Evolutionary conservation across 306 rosid species (phyloP).

Genomic region (Prunus mume): DNA sequence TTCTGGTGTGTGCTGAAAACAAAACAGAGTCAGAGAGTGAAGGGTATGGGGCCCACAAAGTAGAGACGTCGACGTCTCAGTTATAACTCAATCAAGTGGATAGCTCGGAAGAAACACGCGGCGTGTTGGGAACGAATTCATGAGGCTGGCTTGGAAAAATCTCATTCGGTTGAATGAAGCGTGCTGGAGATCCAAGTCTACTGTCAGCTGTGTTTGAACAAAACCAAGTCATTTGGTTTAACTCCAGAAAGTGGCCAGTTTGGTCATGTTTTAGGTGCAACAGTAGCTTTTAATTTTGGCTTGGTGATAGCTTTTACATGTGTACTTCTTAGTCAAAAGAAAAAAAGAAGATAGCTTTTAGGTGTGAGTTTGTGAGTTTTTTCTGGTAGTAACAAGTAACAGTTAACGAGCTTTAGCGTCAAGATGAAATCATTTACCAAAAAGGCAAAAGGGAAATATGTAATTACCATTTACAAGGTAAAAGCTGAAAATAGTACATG

Average conservation of each 20-base stretch:
- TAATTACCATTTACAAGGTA: not conserved
- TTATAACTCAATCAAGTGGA: not conserved
- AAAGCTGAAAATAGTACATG: not conserved
- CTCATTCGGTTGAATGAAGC: not conserved
- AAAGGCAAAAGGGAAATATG: not conserved
- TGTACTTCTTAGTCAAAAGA: not conserved
- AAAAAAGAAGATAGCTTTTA: not conserved
- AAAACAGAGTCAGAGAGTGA: conserved; percentile 4
- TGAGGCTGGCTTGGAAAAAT: not conserved
- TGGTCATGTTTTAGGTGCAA: too few relatives aligned
- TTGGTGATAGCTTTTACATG: not conserved
- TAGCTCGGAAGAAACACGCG: conserved; percentile 22
- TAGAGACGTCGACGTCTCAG: not conserved
- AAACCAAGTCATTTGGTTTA: not conserved
- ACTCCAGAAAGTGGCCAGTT: too few relatives aligned
- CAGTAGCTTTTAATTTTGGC: not conserved
- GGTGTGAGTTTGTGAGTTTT: not conserved
- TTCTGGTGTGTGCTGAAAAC: not conserved
- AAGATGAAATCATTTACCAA: not conserved
- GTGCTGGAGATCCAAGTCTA: not conserved
- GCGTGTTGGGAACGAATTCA: not conserved
- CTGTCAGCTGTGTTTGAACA: not conserved
- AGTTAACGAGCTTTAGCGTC: not conserved
- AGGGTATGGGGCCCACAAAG: conserved; percentile 14
- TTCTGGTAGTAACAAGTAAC: not conserved